These are phyloP conservation scores for Laetiporus sulphureus DNA, from an alignment of 1,284 basidiomycete species.

Conservation along the genomic window DNA sequence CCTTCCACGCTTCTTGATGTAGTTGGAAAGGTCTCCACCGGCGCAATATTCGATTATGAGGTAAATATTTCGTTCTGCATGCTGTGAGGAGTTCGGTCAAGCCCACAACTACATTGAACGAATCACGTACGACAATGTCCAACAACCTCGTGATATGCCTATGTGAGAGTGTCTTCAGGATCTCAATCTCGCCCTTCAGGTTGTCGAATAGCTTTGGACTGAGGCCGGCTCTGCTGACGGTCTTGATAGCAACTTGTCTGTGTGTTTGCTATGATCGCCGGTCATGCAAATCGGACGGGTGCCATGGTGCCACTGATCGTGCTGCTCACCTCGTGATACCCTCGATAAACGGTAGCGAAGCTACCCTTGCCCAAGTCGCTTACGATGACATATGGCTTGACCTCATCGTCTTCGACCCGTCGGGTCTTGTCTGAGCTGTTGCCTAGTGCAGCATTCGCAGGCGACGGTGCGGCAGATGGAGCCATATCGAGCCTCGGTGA, in stretches of 20 bases:
- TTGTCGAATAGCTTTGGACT: constrained; percentile 94
- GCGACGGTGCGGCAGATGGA: constrained; percentile 5
- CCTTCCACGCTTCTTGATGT: constrained; percentile 90
- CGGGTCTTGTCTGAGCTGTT: constrained; percentile 10
- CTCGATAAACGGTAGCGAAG: constrained; percentile 95
- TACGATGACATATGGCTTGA: constrained; percentile 67
- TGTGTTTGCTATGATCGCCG: constrained; percentile 55
- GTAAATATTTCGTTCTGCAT: constrained; percentile 91
- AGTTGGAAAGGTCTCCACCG: constrained; percentile 91
- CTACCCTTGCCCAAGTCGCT: constrained; percentile 80
- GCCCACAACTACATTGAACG: not conserved
- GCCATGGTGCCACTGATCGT: not conserved
- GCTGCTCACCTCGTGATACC: constrained; percentile 74
- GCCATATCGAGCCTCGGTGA: too few relatives aligned
- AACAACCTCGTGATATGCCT: constrained; percentile 90
- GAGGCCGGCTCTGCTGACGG: constrained; percentile 84
- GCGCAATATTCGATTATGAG: constrained; percentile 98
- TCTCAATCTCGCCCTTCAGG: constrained; percentile 94
- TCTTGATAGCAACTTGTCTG: constrained; percentile 89
- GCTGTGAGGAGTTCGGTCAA: constrained; percentile 38
- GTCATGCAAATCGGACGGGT: not conserved
- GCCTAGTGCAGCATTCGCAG: constrained; percentile 12
- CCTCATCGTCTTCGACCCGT: constrained; percentile 53
- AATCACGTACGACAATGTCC: constrained; percentile 76
- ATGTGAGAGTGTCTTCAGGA: constrained; percentile 91